Evolutionary conservation across 1,284 basidiomycete genomes (phyloP), one percentile per base, ranked within the genome.

Genomic region (Ustilago nuda): DNA sequence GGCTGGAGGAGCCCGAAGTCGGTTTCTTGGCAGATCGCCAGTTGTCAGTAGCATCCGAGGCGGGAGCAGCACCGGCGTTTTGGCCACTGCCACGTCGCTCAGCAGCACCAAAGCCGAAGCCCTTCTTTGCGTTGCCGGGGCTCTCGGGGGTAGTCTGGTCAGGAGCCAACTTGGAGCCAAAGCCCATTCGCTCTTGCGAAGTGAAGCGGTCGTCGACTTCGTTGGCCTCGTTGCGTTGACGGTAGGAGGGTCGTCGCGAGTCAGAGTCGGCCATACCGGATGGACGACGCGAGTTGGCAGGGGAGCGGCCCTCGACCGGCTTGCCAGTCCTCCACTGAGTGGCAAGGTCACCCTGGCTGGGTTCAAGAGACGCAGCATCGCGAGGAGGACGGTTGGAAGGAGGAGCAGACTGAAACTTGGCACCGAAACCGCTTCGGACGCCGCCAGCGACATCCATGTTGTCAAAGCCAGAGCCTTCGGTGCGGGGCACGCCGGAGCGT

Each of bases 281-380:
- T 11, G 67, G 63, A 23, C 67, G 66, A 15, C 73, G 73, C 32
- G 73, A 72, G 68, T 50, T 67, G 58, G 73, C 73, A 11, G 73
- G 68, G 17, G 73, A 68, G 13, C 61, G 51, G 35, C 60, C 62
- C 59, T 79, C 73, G 50, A 79, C 74, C 17, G 84, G 82, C 67
- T 84, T 84, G 39, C 84, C 83, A 8, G 84, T 84, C 41, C 84
- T 65, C 84, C 84, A 85, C 71, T 84, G 72, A 19, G 76, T 76
- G 15, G 83, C 81, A 15, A 65, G 67, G 46, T 85, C 83, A 35
- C 81, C 76, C 32, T 65, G 68, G 64, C 77, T 78, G 32, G 83
- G 83, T 60, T 85, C 83, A 19, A 61, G 43, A 12, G 74, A 66
- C 8, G 67, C 56, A 33, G 72, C 65, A 33, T 80, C 79, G 39